These are phyloP conservation scores for Diaporthe citrichinensis DNA, from an alignment of 2,329 filamentous ascomycete species.

Conservation along the genomic window DNA sequence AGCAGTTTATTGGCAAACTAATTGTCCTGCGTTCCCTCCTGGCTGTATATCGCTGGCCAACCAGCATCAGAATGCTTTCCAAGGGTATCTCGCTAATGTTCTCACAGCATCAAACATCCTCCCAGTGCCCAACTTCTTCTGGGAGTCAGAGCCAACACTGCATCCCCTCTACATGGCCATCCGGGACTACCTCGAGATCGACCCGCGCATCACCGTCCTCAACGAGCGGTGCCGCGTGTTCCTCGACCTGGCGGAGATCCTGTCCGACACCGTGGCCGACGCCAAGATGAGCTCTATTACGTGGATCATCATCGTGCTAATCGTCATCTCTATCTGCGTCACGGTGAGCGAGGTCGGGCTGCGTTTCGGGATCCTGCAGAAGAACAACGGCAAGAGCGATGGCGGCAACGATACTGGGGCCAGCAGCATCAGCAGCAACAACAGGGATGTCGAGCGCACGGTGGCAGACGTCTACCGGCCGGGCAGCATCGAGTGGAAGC, in stretches of 20 bases:
- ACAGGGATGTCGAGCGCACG: background rate
- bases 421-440: background rate
- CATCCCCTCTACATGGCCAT: conserved; percentile 95
- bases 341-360: conserved; percentile 91
- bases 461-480: conserved; percentile 16
- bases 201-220: conserved; percentile 93
- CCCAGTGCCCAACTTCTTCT: conserved; percentile 97
- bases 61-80: background rate
- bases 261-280: conserved; percentile 92
- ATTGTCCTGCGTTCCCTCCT: too few species aligned
- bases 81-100: background rate
- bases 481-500: conserved; percentile 43
- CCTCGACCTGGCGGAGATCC: conserved; percentile 93
- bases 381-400: conserved; percentile 44
- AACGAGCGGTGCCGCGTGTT: conserved; percentile 98
- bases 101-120: conserved; percentile 89
- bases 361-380: conserved; percentile 81
- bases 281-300: conserved; percentile 97
- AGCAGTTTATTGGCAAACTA: conserved; percentile 40
- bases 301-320: conserved; percentile 97
- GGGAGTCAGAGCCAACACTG: conserved; percentile 95
- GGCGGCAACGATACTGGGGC: conserved; percentile 13
- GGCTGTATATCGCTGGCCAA: background rate
- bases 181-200: conserved; percentile 97
- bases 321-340: conserved; percentile 90